Percentiles rank a stretch among this genome's conserved stretches.
These are phyloP conservation scores for Scortechinia acanthostroma DNA, from an alignment of 2,329 filamentous ascomycete genomes.

Conservation along the genomic window DNA sequence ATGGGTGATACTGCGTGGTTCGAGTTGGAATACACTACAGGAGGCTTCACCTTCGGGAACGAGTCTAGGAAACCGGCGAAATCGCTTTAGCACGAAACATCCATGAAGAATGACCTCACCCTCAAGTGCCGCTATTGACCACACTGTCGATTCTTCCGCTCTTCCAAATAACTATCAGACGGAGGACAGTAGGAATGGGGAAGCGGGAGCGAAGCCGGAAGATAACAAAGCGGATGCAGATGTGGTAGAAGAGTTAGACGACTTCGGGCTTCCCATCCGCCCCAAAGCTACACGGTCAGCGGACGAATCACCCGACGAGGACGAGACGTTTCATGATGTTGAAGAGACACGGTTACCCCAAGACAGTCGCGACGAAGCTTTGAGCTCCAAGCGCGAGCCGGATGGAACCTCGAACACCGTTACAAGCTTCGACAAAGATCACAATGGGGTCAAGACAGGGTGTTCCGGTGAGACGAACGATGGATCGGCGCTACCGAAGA, in stretches of 20 bases:
- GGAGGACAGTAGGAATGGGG: not conserved
- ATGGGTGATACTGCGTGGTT: too few relatives aligned
- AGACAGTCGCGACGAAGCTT: not conserved
- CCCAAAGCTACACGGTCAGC: not conserved
- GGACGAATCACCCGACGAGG: not conserved
- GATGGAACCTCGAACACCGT: too few relatives aligned
- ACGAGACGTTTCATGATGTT: not conserved
- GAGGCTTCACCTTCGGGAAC: too few relatives aligned
- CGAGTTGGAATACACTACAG: too few relatives aligned
- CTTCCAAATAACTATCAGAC: not conserved
- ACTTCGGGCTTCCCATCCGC: conserved; percentile 1
- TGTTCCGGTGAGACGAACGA: too few relatives aligned
- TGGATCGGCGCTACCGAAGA: too few relatives aligned
- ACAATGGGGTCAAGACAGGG: too few relatives aligned
- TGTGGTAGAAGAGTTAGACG: not conserved
- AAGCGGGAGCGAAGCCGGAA: not conserved
- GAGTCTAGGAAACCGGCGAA: too few relatives aligned
- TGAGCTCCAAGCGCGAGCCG: not conserved
- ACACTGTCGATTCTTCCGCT: not conserved
- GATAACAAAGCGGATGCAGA: not conserved
- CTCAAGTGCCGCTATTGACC: not conserved
- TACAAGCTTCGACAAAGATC: too few relatives aligned
- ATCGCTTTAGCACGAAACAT: too few relatives aligned
- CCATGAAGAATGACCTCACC: not conserved
- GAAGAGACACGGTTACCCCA: not conserved